phyloP scores from a whole-genome alignment of 495 filamentous ascomycete genomes.

The Lophium mytilinum region DNA sequence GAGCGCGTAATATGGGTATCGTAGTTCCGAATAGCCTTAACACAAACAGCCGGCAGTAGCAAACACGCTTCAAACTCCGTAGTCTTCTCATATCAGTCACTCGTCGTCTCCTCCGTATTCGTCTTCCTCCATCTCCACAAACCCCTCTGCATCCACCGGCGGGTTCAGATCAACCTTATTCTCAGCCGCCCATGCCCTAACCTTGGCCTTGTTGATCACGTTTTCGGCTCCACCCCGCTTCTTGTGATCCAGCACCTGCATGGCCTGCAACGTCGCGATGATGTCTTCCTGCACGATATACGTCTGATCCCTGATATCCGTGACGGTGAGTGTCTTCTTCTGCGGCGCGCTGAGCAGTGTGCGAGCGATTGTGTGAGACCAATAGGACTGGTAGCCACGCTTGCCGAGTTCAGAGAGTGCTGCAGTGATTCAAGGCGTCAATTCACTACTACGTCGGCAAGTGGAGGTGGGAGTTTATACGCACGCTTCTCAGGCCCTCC shows the following conservation, averaged over 20 bases:
- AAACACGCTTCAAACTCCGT: too few species aligned
- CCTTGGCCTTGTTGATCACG: constrained; percentile 45
- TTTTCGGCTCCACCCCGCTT: constrained; percentile 39
- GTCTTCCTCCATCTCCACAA: constrained; percentile 33
- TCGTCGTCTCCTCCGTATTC: constrained; percentile 1
- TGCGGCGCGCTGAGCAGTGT: constrained; percentile 42
- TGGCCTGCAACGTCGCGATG: constrained; percentile 64
- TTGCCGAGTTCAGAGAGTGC: constrained; percentile 74
- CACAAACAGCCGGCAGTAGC: too few species aligned
- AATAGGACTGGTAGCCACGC: constrained; percentile 72
- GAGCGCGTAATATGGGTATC: too few species aligned
- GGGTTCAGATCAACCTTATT: constrained; percentile 40
- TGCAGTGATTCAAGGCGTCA: constrained; percentile 1
- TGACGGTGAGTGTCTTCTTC: constrained; percentile 44
- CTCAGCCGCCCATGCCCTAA: constrained; percentile 45
- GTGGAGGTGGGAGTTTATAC: constrained; percentile 2
- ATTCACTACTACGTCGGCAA: not conserved
- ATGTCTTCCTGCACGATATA: constrained; percentile 80
- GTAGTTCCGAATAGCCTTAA: too few species aligned
- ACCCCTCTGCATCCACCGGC: constrained; percentile 50
- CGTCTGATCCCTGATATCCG: constrained; percentile 53
- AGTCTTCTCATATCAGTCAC: not conserved
- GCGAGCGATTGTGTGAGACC: constrained; percentile 70
- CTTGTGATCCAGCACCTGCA: constrained; percentile 56
- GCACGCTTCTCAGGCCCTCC: constrained; percentile 83